These are phyloP conservation scores for Moricandia moricandioides DNA, from an alignment of 345 rosid genomes.

Conservation along the genomic window DNA sequence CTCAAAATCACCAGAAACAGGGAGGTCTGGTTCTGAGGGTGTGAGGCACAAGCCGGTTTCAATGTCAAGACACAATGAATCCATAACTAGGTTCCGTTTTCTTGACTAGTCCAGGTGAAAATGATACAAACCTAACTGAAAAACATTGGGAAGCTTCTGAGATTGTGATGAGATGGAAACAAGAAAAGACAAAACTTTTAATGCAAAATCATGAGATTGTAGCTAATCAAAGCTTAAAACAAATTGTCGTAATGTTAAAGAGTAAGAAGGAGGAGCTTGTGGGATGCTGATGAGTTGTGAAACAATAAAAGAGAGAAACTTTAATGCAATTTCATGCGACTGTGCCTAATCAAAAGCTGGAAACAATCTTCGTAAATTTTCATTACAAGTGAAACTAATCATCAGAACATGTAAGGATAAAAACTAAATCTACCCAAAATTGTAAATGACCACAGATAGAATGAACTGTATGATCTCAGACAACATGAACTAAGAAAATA, in stretches of 20 bases:
- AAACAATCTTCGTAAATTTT: not conserved
- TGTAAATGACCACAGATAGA: not conserved
- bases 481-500: not conserved
- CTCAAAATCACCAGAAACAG: constrained; percentile 49
- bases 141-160: not conserved
- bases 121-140: not conserved
- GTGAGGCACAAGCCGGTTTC: constrained; percentile 19
- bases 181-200: constrained; percentile 1
- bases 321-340: not conserved
- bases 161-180: constrained; percentile 1
- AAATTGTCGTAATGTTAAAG: not conserved
- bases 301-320: not conserved
- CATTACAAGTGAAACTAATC: not conserved
- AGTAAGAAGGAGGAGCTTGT: not conserved
- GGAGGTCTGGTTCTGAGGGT: constrained; percentile 10
- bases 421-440: not conserved
- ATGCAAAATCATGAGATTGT: not conserved
- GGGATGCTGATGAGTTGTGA: not conserved
- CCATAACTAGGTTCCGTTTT: constrained; percentile 22
- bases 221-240: not conserved
- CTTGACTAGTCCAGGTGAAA: constrained; percentile 5
- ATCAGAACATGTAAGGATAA: not conserved
- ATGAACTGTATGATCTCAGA: constrained; percentile 6
- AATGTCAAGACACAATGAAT: constrained; percentile 17
- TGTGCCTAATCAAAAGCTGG: not conserved